Base-by-base conservation (phyloP, 1,284 basidiomycete genomes). In the Anthracocystis panici-leucophaei region DNA sequence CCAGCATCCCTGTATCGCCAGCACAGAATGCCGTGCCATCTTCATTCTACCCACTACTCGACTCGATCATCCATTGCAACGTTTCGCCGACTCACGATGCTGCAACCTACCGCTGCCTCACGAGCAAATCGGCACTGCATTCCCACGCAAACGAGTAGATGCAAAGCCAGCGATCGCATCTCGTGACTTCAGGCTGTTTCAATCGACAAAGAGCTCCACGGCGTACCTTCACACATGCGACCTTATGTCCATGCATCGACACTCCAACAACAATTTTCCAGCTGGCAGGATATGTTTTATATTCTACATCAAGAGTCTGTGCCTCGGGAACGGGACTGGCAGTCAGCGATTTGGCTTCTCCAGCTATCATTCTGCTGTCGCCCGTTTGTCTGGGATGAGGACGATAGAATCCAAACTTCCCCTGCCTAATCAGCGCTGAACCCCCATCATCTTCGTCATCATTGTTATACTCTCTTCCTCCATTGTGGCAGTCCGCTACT, bases 301-400 rank as follows among this genome's bases (percentile, higher is more conserved):
- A 38, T 48, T 74, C 65, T 74, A 59, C 65, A 58, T 62, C 71
- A 69, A 74, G 71, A 65, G 71, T 74, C 71, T 74, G 71, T 74
- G 58, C 71, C 71, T 74, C 71, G 71, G 71, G 68, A 65, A 57
- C 63, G 68, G 29, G 29, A 6, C n/a, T 25, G 35, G 57, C 48
- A 10, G 44, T 52, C 7, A 31, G 45, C 16, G 33, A 12, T 8
- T 9, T 33, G 14, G 52, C 20, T 35, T 20, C 16, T 27, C n/a
- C n/a, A 18, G 29, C 38, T 29, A 12, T 44, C 41, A 53, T 18
- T 18, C 11, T 29, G 27, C 33, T 58, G 45, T 33, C 21, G 33
- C 58, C 46, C 57, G 63, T 68, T 68, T 57, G 62, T 56, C 71
- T 74, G 71, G 71, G 71, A 74, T 74, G 71, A 74, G 65, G 71